Evolutionary conservation across 176 grass and related monocot species (phyloP).

Genomic region (Oryza meyeriana): DNA sequence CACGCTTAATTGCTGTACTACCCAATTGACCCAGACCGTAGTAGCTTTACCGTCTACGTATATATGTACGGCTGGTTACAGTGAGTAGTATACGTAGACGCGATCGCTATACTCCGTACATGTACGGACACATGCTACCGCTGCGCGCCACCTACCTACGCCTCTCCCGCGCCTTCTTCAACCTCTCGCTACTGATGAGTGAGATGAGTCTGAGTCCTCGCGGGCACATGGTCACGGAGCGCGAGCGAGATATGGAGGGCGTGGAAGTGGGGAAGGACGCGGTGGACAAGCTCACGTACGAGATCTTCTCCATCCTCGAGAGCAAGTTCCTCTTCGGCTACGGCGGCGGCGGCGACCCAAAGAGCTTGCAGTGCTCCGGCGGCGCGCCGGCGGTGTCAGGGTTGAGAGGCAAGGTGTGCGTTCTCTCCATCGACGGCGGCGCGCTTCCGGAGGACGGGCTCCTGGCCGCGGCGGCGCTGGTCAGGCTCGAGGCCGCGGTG

Average conservation of each 20-base stretch:
- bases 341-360: not conserved
- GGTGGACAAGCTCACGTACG: conserved; percentile 86
- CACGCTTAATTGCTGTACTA: not conserved
- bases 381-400: not conserved
- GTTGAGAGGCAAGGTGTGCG: conserved; percentile 42
- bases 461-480: conserved; percentile 62
- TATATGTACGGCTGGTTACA: not conserved
- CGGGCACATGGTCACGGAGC: not conserved
- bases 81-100: not conserved
- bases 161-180: not conserved
- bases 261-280: not conserved
- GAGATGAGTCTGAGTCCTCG: too few relatives aligned
- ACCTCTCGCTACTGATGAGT: not conserved
- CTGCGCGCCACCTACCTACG: not conserved
- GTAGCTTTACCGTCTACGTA: not conserved
- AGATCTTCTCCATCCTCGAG: conserved; percentile 98
- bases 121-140: not conserved
- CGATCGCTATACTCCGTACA: not conserved
- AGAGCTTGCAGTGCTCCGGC: not conserved
- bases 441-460: conserved; percentile 63
- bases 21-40: not conserved
- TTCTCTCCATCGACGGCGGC: conserved; percentile 85
- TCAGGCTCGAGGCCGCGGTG: conserved; percentile 61
- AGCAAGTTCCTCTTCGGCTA: conserved; percentile 93
- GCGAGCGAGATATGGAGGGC: not conserved